Evolutionary conservation across 768 basidiomycete genomes (phyloP), one percentile per base, ranked within the genome.

Genomic region (Pulveroboletus sp.): DNA sequence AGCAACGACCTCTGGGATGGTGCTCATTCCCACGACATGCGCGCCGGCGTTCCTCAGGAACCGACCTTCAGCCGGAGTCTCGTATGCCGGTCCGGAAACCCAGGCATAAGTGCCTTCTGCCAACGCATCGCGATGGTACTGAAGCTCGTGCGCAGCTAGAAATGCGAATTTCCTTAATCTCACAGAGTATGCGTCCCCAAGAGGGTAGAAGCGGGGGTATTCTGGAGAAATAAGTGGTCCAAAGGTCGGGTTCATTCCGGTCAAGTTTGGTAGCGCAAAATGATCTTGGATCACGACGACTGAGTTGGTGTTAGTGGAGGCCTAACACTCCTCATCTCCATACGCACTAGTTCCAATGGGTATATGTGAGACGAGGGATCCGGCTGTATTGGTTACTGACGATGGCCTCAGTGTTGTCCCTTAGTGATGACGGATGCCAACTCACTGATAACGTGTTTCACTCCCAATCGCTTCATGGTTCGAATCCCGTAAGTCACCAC

Each of bases 1-100:
- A 0, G 82, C 86, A 21, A 93, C 72, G 24, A 94, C 92, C 68
- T 94, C 92, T 0, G 91, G 92, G 14, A 93, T 80, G 0, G 93
- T 94, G 57, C 88, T 91, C 92, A 94, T 94, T 2, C 92, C 92
- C 2, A 93, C 92, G n/a, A 93, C 86, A 58, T 91, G 89, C 1
- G 86, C 92, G 4, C 92, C 92, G 0, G 80, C 82, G 8, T 70
- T 68, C 14, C 86, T 72, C 36, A 94, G 70, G 69, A 93, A 83
- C 42, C 83, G 74, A 30, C 90, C 92, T 58, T 95, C 92, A 0
- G 89, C 91, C 3, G 86, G 82, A 1, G 88, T 89, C 69, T 94
- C 92, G 62, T 94, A 94, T 8, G 89, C 88, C 13, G 93, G 92
- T 0, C 93, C 92, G 28, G 82, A 78, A 40, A 94, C 92, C 88